phyloP scores from a whole-genome alignment of 1,284 basidiomycete genomes.

The Cryptococcus sp. region DNA sequence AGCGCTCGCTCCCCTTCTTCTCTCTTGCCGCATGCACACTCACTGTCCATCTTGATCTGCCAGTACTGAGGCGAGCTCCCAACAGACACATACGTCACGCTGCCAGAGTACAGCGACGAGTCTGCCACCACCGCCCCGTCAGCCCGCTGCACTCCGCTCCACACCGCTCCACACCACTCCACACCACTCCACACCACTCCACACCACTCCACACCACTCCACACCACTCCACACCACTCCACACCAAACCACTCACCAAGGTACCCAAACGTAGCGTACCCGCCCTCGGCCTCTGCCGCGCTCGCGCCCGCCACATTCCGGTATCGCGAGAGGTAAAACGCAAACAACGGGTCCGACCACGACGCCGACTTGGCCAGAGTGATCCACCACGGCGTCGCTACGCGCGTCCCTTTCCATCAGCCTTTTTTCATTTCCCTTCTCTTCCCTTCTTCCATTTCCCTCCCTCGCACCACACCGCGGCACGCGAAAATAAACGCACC shows the following conservation, averaged over 20 bases:
- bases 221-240: too few relatives aligned
- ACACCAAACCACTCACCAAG: slow-evolving; percentile 12
- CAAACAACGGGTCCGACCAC: slow-evolving; percentile 70
- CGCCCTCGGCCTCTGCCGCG: slow-evolving; percentile 61
- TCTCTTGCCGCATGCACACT: neutral
- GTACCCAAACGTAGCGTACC: slow-evolving; percentile 64
- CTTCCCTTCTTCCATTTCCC: too few relatives aligned
- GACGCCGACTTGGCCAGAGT: slow-evolving; percentile 58
- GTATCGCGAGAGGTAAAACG: slow-evolving; percentile 75
- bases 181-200: too few relatives aligned
- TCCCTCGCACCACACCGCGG: too few relatives aligned
- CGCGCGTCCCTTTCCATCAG: too few relatives aligned
- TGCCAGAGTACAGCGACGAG: slow-evolving; percentile 67
- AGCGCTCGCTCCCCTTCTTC: too few relatives aligned
- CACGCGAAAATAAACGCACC: slow-evolving; percentile 17
- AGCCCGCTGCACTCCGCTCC: neutral
- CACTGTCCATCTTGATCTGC: slow-evolving; percentile 44
- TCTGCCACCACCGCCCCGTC: slow-evolving; percentile 53
- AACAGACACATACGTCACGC: slow-evolving; percentile 71
- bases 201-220: too few relatives aligned
- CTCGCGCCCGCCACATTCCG: slow-evolving; percentile 57
- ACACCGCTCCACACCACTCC: too few relatives aligned
- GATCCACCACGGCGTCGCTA: slow-evolving; percentile 56
- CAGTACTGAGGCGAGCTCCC: slow-evolving; percentile 42
- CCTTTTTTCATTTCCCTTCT: too few relatives aligned